Evolutionary conservation across 2,329 filamentous ascomycete species (phyloP).

Genomic region (Penicillium sp.): DNA sequence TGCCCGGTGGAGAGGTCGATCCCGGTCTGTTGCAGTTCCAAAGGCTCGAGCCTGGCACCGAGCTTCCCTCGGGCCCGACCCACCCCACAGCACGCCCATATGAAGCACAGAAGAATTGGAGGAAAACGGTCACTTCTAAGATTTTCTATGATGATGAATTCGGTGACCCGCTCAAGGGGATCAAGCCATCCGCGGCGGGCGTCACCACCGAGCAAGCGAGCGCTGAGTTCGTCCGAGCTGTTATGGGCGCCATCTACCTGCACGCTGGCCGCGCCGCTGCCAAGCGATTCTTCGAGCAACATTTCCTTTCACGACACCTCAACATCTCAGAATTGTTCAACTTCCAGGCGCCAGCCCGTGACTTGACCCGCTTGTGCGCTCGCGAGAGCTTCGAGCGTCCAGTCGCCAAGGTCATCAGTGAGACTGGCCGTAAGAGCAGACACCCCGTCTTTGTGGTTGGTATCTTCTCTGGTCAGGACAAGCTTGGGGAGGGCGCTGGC

Average conservation of each 20-base stretch:
- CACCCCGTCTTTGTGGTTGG: slow-evolving; percentile 92
- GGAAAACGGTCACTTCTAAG: slow-evolving; percentile 71
- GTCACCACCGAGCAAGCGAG: slow-evolving; percentile 61
- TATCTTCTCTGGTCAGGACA: slow-evolving; percentile 86
- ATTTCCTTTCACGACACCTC: slow-evolving; percentile 78
- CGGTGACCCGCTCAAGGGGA: slow-evolving; percentile 59
- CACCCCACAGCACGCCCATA: slow-evolving; percentile 45
- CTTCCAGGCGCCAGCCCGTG: slow-evolving; percentile 79
- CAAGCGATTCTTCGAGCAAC: slow-evolving; percentile 77
- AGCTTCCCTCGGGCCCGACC: slow-evolving; percentile 41
- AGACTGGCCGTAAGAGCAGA: slow-evolving; percentile 82
- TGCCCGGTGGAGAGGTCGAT: slow-evolving; percentile 87
- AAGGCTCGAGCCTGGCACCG: slow-evolving; percentile 47
- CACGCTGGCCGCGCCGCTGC: slow-evolving; percentile 77
- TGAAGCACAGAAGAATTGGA: slow-evolving; percentile 59
- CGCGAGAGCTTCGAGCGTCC: slow-evolving; percentile 87
- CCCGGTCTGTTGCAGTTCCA: slow-evolving; percentile 83
- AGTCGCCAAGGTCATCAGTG: slow-evolving; percentile 80
- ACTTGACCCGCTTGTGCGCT: slow-evolving; percentile 78
- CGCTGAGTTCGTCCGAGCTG: slow-evolving; percentile 75
- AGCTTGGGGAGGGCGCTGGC: slow-evolving; percentile 86
- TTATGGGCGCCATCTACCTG: slow-evolving; percentile 81
- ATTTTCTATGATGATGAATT: slow-evolving; percentile 84
- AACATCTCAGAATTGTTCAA: slow-evolving; percentile 76
- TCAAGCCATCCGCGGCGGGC: slow-evolving; percentile 33